Evolutionary conservation across 768 basidiomycete species (phyloP), one percentile per base, ranked within the genome.

Genomic region (Austroboletus festivus): DNA sequence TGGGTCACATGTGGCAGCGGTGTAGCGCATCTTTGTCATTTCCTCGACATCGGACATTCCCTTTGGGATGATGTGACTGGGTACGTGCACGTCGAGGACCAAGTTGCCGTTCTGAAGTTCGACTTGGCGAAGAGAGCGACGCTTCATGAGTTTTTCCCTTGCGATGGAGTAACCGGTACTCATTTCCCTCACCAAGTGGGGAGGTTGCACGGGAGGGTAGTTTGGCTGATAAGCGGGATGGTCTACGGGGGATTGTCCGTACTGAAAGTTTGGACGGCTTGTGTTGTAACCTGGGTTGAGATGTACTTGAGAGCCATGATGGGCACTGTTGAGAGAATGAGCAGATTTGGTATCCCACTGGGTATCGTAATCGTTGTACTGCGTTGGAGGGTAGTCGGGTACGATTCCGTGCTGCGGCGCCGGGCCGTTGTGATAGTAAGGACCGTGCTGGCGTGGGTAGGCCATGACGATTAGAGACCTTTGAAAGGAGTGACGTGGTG

Each of bases 1-100:
- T 6, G 90, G 91, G 66, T 93, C 91, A 60, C 89, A 91, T 2
- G 90, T 92, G 1, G 86, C 87, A 4, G 89, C 90, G 6, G 89
- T 91, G 66, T 93, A 93, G 42, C 91, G 75, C 81, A 93, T 82
- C 70, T 88, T 89, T 47, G 81, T 80, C 72, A 84, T 83, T 62
- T 90, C 89, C 57, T 90, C 87, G 18, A 78, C 68, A 54, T 79
- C 70, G 13, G 72, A 65, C 68, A 79, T 80, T 48, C 76, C 78
- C 33, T 76, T 75, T n/a, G 88, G 88, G 24, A 91, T 68, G 59
- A 93, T 90, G 54, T 83, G 81, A 38, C 79, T 77, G 3, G 91
- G 91, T 3, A 90, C 90, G 22, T 77, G 81, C 41, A 90, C 80
- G 61, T 93, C 91, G 48, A 93, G 78, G 18, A 93, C 86, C 39